Base-by-base conservation (phyloP, 2,329 filamentous ascomycete species). In the Pseudogymnoascus sp. region DNA sequence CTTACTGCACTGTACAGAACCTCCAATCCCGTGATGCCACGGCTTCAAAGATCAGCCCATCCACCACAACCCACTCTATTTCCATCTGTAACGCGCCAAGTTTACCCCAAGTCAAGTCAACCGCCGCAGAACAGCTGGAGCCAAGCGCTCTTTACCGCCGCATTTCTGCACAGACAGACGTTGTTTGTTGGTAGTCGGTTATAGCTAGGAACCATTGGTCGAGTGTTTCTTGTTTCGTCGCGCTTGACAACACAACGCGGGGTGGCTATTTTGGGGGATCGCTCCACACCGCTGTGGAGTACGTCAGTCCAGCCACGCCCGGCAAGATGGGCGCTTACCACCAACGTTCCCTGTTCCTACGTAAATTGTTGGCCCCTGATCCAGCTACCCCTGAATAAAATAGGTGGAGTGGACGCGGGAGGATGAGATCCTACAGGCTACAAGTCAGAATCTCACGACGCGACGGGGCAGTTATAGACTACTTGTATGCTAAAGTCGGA, bases 71-170 rank as follows among this genome's bases (percentile, higher is more conserved):
- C 47, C 50, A 56, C 25, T 53, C 50, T 56, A 56, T 56, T 56
- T 56, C 50, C 14, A 56, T 21, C 50, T 56, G n/a, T 56, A 56
- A 56, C 50, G 25, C 50, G 50, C 50, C 50, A 56, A 33, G 12
- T 7, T 14, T 12, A n/a, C 10, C 50, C n/a, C n/a, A n/a, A n/a
- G n/a, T n/a, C 50, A 56, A 16, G 25, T 50, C 44, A 5, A 5
- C 25, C n/a, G 8, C n/a, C 6, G 2, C 10, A 31, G 10, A 16
- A 28, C 47, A 53, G 18, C 47, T 53, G 8, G 25, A 4, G 47
- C 47, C 47, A 18, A 33, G 50, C 25, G 28, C n/a, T 56, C 4
- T 56, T 56, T 18, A 56, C 50, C 50, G 50, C 50, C 50, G 50
- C n/a, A 7, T 8, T 14, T 33, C 28, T 56, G 50, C 50, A 31